These are phyloP conservation scores for Picea glauca DNA, from an alignment of 75 land plant genomes.

Conservation along the genomic window DNA sequence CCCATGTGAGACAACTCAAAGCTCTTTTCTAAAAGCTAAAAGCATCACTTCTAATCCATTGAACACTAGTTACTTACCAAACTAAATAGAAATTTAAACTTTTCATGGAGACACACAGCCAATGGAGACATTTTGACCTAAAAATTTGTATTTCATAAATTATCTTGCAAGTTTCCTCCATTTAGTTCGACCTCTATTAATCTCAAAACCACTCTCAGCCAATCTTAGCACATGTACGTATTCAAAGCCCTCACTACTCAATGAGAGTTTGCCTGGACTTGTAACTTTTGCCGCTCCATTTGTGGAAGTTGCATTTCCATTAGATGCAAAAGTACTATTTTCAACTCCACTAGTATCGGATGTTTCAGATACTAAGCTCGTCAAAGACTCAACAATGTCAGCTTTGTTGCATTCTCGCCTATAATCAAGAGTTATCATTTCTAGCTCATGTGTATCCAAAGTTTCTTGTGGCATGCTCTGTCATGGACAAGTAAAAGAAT, in stretches of 20 bases:
- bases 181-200: constrained; percentile 78
- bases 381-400: constrained; percentile 73
- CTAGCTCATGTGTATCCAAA: constrained; percentile 63
- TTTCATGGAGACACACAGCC: too few species aligned
- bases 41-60: too few species aligned
- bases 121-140: too few species aligned
- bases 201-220: constrained; percentile 50
- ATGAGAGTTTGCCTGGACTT: constrained; percentile 4
- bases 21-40: too few species aligned
- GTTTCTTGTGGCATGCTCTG: constrained; percentile 78
- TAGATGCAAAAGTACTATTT: constrained; percentile 7
- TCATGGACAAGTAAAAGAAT: neutral
- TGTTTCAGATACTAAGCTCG: constrained; percentile 32
- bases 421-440: constrained; percentile 68
- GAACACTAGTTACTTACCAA: too few species aligned
- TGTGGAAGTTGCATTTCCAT: constrained; percentile 8
- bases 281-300: constrained; percentile 11
- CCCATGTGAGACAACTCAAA: too few species aligned
- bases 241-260: constrained; percentile 10
- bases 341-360: constrained; percentile 12
- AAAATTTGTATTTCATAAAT: neutral
- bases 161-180: constrained; percentile 61
- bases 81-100: too few species aligned
- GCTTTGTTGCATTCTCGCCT: constrained; percentile 77
- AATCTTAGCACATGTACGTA: constrained; percentile 70